Conservation (phyloP, 192 early-diverging fungal genomes). For the Globomyces pollinis-pini region DNA sequence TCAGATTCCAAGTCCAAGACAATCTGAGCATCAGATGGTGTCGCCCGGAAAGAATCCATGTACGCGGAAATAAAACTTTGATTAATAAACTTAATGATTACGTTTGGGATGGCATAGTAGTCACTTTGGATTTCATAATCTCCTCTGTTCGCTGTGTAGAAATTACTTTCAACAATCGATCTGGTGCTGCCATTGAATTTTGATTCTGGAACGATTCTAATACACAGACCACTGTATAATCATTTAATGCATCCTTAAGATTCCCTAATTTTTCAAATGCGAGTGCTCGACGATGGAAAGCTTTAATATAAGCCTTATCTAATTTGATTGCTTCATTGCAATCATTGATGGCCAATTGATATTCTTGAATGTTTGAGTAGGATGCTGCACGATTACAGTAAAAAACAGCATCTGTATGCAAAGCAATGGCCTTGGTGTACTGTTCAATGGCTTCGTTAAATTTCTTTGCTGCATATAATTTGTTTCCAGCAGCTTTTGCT, state of each 20-base stretch:
- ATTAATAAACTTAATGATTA: no score
- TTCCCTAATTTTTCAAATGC: slow-evolving; percentile 50
- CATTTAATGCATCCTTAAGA: slow-evolving; percentile 50
- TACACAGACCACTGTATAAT: slow-evolving; percentile 88
- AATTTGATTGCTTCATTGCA: slow-evolving; percentile 71
- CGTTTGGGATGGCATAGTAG: slow-evolving; percentile 81
- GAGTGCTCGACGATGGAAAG: slow-evolving; percentile 61
- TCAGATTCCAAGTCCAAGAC: slow-evolving; percentile 16
- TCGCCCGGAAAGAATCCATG: slow-evolving; percentile 82
- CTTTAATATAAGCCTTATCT: slow-evolving; percentile 87
- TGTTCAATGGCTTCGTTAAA: slow-evolving; percentile 77
- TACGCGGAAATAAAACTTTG: slow-evolving; percentile 89
- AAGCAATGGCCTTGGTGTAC: slow-evolving; percentile 84
- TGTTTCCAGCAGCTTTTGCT: slow-evolving; percentile 84
- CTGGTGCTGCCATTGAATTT: slow-evolving; percentile 65
- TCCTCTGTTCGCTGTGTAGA: slow-evolving; percentile 71
- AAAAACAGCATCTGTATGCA: slow-evolving; percentile 75
- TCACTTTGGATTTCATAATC: slow-evolving; percentile 51
- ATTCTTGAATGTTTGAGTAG: slow-evolving; percentile 63
- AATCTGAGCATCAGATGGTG: slow-evolving; percentile 21
- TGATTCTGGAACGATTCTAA: slow-evolving; percentile 92
- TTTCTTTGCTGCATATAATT: slow-evolving; percentile 71
- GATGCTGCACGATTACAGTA: slow-evolving; percentile 96
- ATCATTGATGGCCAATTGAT: slow-evolving; percentile 74
- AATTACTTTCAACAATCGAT: slow-evolving; percentile 80